Percentiles rank a stretch among this genome's conserved stretches.
phyloP scores from a whole-genome alignment of 495 filamentous ascomycete genomes.

The Penicillium turbatum region DNA sequence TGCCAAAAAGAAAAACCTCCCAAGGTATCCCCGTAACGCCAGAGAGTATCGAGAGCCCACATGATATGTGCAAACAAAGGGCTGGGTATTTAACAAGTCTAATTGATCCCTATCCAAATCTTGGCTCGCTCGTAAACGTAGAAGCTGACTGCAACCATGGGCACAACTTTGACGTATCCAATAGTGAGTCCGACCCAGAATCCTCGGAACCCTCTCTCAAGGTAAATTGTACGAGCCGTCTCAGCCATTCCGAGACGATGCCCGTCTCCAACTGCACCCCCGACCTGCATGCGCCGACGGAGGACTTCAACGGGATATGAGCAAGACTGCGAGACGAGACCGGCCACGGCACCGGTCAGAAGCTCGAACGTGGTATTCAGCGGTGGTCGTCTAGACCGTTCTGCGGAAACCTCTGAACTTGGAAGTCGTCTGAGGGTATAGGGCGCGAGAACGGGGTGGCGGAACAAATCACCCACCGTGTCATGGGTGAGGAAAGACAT shows the following conservation, averaged over 20 bases:
- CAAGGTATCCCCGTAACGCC: conserved; percentile 21
- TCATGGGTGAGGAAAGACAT: conserved; percentile 98
- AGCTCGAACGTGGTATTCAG: conserved; percentile 75
- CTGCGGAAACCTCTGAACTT: conserved; percentile 27
- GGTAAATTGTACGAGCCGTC: conserved; percentile 67
- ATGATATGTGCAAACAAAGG: conserved; percentile 3
- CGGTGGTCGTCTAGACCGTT: conserved; percentile 31
- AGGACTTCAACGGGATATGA: conserved; percentile 94
- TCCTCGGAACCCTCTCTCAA: conserved; percentile 70
- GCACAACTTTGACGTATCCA: conserved; percentile 90
- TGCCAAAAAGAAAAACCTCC: conserved; percentile 10
- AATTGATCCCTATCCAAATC: conserved; percentile 62
- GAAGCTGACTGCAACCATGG: conserved; percentile 78
- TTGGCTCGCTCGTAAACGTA: conserved; percentile 81
- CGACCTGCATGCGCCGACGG: conserved; percentile 89
- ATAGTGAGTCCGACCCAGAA: conserved; percentile 94
- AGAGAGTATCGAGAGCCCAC: conserved; percentile 5
- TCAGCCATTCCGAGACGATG: conserved; percentile 72
- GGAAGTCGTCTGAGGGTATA: conserved; percentile 58
- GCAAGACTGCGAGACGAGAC: conserved; percentile 81
- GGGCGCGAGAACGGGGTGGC: conserved; percentile 55
- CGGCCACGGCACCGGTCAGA: conserved; percentile 75
- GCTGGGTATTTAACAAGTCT: conserved; percentile 16
- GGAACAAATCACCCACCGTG: conserved; percentile 74
- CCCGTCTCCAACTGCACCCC: conserved; percentile 88